Evolutionary conservation across 108 stramenopile species (phyloP).

Genomic region (Nitzschia sp.): DNA sequence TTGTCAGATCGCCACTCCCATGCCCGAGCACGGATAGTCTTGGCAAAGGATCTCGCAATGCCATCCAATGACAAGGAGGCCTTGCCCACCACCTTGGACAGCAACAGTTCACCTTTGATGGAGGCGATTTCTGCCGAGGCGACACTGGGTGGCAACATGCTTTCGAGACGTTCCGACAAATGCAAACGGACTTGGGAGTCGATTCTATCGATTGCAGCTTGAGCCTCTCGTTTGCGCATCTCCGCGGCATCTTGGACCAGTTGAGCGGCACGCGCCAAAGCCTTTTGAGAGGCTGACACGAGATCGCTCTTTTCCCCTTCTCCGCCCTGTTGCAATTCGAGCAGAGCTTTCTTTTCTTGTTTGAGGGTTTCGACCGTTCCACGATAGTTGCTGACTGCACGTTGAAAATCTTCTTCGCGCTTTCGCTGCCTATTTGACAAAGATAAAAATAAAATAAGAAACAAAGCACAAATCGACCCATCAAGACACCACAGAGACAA

Average conservation of each 20-base stretch:
- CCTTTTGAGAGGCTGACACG: slow-evolving; percentile 76
- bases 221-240: slow-evolving; percentile 70
- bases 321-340: slow-evolving; percentile 69
- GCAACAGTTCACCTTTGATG: slow-evolving; percentile 76
- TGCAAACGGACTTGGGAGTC: slow-evolving; percentile 59
- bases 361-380: slow-evolving; percentile 69
- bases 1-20: slow-evolving; percentile 52
- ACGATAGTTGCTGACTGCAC: slow-evolving; percentile 79
- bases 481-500: not conserved
- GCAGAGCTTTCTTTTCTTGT: slow-evolving; percentile 75
- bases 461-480: not conserved
- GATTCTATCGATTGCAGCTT: slow-evolving; percentile 68
- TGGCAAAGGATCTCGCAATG: slow-evolving; percentile 61
- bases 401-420: slow-evolving; percentile 85
- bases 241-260: slow-evolving; percentile 75
- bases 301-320: slow-evolving; percentile 74
- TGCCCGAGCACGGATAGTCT: slow-evolving; percentile 37
- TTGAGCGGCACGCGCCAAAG: slow-evolving; percentile 76
- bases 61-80: slow-evolving; percentile 63
- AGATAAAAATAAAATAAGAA: not conserved
- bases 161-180: slow-evolving; percentile 63
- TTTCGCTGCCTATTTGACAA: slow-evolving; percentile 62
- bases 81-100: slow-evolving; percentile 74
- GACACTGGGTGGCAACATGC: slow-evolving; percentile 56
- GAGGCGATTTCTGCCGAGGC: slow-evolving; percentile 70